Conservation (phyloP, 1,139 yeast genomes). For the Sugiyamaella pinicola region DNA sequence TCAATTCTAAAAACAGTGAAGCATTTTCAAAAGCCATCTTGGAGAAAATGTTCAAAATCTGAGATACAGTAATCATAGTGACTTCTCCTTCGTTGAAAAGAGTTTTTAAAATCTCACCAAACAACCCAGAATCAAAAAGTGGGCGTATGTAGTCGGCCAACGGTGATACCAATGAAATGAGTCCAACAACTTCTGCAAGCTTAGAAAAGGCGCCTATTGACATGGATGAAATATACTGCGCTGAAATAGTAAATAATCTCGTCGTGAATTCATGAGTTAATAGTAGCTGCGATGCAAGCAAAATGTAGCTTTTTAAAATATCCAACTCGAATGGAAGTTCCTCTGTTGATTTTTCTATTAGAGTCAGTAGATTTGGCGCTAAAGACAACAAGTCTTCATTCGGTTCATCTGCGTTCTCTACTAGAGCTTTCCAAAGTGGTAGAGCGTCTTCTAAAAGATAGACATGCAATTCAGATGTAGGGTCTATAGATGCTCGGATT, state of each 20-base stretch:
- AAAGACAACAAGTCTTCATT: conserved; percentile 49
- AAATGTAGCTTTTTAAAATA: conserved; percentile 69
- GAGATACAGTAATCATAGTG: conserved; percentile 48
- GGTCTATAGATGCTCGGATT: conserved; percentile 64
- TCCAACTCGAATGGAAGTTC: conserved; percentile 67
- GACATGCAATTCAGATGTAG: conserved; percentile 59
- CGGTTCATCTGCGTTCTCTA: conserved; percentile 52
- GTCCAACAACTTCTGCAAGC: conserved; percentile 29
- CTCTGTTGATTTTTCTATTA: conserved; percentile 69
- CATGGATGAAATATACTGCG: conserved; percentile 60
- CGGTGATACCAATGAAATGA: conserved; percentile 29
- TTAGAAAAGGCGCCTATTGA: conserved; percentile 64
- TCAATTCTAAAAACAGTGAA: conserved; percentile 48
- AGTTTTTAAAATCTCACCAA: conserved; percentile 46
- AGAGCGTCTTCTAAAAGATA: conserved; percentile 84
- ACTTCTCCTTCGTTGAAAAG: conserved; percentile 55
- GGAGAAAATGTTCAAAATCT: conserved; percentile 56
- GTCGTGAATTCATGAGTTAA: conserved; percentile 34
- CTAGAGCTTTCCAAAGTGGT: conserved; percentile 75
- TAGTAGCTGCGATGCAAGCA: conserved; percentile 50
- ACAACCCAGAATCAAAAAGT: conserved; percentile 31
- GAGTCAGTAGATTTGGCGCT: conserved; percentile 53
- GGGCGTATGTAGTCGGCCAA: conserved; percentile 35
- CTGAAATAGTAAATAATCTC: conserved; percentile 55
- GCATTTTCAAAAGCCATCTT: conserved; percentile 56